Base-by-base conservation (phyloP, 192 early-diverging fungal genomes). In the Gryganskiella cystojenkinii region DNA sequence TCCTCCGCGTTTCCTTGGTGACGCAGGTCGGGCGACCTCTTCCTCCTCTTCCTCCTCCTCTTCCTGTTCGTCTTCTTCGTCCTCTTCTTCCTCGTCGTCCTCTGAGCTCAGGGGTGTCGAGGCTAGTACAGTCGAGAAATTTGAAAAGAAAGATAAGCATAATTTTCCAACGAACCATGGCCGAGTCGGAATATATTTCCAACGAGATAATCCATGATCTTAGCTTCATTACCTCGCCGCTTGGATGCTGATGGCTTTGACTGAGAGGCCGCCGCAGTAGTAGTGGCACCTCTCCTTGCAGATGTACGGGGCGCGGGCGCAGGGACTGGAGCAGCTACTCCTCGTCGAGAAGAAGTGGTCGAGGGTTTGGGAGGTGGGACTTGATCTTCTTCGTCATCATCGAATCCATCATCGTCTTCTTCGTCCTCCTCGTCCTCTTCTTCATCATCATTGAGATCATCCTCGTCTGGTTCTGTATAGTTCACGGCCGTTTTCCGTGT, bases 401-500 rank as follows among this genome's bases (percentile, higher is more conserved):
- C 64, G 45, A 46, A 33, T 30, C 44, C 30, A 0, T 63, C 50
- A 27, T n/a, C n/a, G 15, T 59, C 57, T 27, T 59, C 57, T 3
- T 59, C 42, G 0, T 59, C 57, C 35, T 22, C 22, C 17, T 24
- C 57, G 34, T 58, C 68, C 4, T 70, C 68, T 19, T 61, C 63
- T 3, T 75, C 71, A 0, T 71, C 69, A 0, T 62, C 69, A 13
- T 56, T 40, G 20, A 44, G 24, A 25, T 69, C 61, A 17, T 76
- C 65, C 30, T 76, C 73, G 17, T 78, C 74, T 10, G 74, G 74
- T 10, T 78, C 74, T 54, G 74, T 55, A 78, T 78, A 78, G 56
- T 69, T 78, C 45, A 78, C 67, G 37, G 74, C 67, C 2, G 65
- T 52, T 44, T 78, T 78, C 19, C 74, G 74, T 25, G 66, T 44